Conservation (phyloP, 2,329 filamentous ascomycete genomes). For the Aspergillus sp. region DNA sequence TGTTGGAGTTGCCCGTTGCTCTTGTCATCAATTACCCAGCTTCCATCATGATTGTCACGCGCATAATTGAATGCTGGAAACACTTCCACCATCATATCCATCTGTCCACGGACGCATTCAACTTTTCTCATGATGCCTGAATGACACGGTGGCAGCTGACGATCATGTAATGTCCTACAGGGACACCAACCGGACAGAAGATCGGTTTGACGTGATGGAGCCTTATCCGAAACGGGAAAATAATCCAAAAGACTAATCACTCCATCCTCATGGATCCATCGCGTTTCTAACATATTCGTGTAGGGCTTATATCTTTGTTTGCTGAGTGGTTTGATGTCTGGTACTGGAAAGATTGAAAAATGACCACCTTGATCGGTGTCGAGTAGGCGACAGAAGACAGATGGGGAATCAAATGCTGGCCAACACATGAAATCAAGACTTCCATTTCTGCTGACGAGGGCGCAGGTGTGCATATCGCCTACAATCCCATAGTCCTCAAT, state of each 20-base stretch:
- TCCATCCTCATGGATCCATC: conserved; percentile 69
- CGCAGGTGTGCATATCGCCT: conserved; percentile 71
- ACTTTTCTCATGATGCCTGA: conserved; percentile 57
- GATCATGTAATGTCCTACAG: conserved; percentile 22
- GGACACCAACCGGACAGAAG: conserved; percentile 13
- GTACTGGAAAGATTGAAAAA: conserved; percentile 57
- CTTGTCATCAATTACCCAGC: conserved; percentile 20
- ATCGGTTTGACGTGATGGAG: conserved; percentile 32
- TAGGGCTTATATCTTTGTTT: conserved; percentile 72
- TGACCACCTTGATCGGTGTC: conserved; percentile 69
- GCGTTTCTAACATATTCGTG: conserved; percentile 67
- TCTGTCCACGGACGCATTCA: conserved; percentile 62
- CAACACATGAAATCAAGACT: conserved; percentile 72
- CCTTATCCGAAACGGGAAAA: conserved; percentile 64
- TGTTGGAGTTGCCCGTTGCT: conserved; percentile 41
- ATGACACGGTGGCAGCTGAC: conserved; percentile 40
- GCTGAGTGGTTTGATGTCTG: conserved; percentile 51
- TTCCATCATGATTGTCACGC: conserved; percentile 48
- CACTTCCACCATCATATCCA: conserved; percentile 63
- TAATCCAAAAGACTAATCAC: conserved; percentile 69
- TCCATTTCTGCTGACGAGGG: conserved; percentile 64
- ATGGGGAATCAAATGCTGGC: conserved; percentile 72
- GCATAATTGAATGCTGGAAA: conserved; percentile 69
- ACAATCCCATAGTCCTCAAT: conserved; percentile 74
- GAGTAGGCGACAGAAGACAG: conserved; percentile 65